These are phyloP conservation scores for Paramecium tetraurelia DNA, from an alignment of 73 alveolate genomes.

Conservation along the genomic window DNA sequence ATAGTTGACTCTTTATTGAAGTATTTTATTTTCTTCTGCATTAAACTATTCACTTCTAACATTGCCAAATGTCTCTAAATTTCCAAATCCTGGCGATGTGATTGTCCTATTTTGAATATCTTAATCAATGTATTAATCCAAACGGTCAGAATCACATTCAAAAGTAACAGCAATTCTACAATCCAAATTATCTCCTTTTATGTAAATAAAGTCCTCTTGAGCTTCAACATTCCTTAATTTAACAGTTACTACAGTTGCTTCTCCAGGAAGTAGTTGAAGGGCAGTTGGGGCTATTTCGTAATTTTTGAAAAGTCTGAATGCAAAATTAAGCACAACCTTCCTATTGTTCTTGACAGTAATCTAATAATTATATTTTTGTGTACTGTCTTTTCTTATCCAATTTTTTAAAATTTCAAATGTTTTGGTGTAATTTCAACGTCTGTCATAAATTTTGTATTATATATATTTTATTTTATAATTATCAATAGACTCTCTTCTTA, in stretches of 20 bases:
- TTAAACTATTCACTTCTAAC: neutral
- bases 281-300: neutral
- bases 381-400: neutral
- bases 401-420: constrained; percentile 33
- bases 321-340: neutral
- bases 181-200: constrained; percentile 26
- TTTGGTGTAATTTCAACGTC: constrained; percentile 35
- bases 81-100: neutral
- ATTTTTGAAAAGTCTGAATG: constrained; percentile 12
- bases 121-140: neutral
- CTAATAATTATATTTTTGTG: neutral
- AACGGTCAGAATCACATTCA: constrained; percentile 14
- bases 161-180: neutral
- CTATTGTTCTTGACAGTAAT: neutral
- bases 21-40: constrained; percentile 19
- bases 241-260: neutral
- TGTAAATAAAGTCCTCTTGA: constrained; percentile 27
- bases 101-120: neutral
- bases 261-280: neutral
- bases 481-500: constrained; percentile 76
- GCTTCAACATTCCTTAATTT: neutral
- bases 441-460: neutral
- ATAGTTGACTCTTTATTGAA: neutral
- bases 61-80: constrained; percentile 38
- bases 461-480: neutral